These are phyloP conservation scores for Globisporangium takayamanum DNA, from an alignment of 352 stramenopile genomes.

Conservation along the genomic window DNA sequence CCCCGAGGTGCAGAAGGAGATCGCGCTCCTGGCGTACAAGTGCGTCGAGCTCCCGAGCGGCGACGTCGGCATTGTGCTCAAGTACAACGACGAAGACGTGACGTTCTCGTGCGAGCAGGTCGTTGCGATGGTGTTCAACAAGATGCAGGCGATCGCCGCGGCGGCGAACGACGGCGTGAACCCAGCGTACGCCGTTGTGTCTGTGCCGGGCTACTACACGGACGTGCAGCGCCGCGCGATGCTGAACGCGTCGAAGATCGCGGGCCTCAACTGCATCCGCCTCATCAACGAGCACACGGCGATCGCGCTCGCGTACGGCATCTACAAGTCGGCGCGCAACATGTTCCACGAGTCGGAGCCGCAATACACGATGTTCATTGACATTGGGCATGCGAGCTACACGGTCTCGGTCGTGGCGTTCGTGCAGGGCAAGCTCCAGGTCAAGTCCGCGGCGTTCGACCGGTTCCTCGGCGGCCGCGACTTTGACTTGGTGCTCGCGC, in stretches of 20 bases:
- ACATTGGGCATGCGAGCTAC: slow-evolving; percentile 95
- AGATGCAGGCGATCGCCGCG: slow-evolving; percentile 94
- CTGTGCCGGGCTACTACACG: slow-evolving; percentile 96
- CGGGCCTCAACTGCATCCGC: slow-evolving; percentile 93
- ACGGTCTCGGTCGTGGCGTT: slow-evolving; percentile 90
- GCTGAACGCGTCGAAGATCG: slow-evolving; percentile 91
- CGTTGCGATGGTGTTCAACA: slow-evolving; percentile 96
- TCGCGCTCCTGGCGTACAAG: slow-evolving; percentile 89
- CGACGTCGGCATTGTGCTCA: slow-evolving; percentile 87
- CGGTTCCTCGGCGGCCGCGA: slow-evolving; percentile 93
- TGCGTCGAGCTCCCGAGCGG: slow-evolving; percentile 83
- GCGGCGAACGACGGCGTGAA: slow-evolving; percentile 87
- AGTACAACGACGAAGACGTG: slow-evolving; percentile 88
- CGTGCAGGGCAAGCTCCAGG: slow-evolving; percentile 93
- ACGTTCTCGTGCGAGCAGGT: slow-evolving; percentile 95
- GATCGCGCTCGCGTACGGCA: slow-evolving; percentile 92
- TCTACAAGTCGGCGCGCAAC: slow-evolving; percentile 95
- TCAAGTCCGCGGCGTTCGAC: slow-evolving; percentile 94
- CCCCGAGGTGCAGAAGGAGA: slow-evolving; percentile 94
- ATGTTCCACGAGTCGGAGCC: slow-evolving; percentile 91
- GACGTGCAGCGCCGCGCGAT: slow-evolving; percentile 95
- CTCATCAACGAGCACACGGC: slow-evolving; percentile 98
- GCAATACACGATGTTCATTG: slow-evolving; percentile 98
- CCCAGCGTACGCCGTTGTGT: slow-evolving; percentile 91
- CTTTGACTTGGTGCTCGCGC: slow-evolving; percentile 94